Evolutionary conservation across 2,329 filamentous ascomycete genomes (phyloP), one percentile per base, ranked within the genome.

Genomic region (Fusarium luffae): DNA sequence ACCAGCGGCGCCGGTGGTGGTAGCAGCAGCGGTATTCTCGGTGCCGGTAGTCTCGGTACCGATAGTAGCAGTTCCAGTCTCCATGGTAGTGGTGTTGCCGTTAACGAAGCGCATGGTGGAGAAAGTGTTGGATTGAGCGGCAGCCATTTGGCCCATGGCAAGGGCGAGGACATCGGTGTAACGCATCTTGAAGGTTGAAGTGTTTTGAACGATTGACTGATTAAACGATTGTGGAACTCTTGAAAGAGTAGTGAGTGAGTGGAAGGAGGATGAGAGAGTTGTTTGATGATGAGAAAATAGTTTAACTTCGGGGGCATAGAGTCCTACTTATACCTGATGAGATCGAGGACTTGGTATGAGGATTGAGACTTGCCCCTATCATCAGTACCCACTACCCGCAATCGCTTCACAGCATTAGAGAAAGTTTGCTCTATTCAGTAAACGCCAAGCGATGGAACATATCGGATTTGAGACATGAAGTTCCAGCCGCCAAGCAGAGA

Each of bases 71-170:
- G 44, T 50, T 2, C 21, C 42, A 30, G 58, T 59, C 27, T 46
- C 58, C 10, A 12, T 28, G 27, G 27, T 12, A 14, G 44, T 41
- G 25, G 41, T 19, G 10, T 32, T 25, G 11, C 49, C 57, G 23
- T 21, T 58, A 4, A 40, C 54, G 32, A 70, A 62, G 8, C 46
- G 43, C 7, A 16, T 23, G 13, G 64, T 63, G 42, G 11, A 43
- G 50, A 68, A 57, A 11, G 34, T 37, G 34, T 37, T 19, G 19
- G 19, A 3, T 27, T 66, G 65, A 56, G 77, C 78, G 49, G 73
- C 52, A 50, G 63, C 77, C 61, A 76, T 43, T 46, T 76, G 74
- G 71, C 72, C 71, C 61, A 74, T 74, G 70, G 75, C 76, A 5
- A 78, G 60, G 66, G 75, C 74, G 41, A 77, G 63, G 30, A 79